Percentiles rank a stretch among this genome's conserved stretches.
Evolutionary conservation across 352 stramenopile genomes (phyloP).

Genomic region (Pythium brachiatum): DNA sequence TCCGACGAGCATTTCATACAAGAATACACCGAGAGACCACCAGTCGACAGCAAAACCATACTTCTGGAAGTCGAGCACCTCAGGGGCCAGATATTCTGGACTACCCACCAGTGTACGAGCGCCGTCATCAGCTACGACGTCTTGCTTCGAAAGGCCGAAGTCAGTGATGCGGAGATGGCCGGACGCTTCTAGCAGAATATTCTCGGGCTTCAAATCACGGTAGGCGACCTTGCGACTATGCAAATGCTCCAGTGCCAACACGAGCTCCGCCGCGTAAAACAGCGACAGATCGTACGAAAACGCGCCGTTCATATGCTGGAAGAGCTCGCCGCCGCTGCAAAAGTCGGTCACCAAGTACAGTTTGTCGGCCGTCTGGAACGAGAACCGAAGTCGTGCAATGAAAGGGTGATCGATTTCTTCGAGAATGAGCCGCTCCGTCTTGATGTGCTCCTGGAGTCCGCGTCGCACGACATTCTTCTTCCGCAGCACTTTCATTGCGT

Average conservation of each 20-base stretch:
- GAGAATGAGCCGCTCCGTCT: constrained; percentile 97
- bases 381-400: constrained; percentile 96
- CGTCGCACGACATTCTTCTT: constrained; percentile 92
- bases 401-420: constrained; percentile 97
- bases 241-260: constrained; percentile 93
- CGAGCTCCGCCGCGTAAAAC: constrained; percentile 97
- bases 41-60: constrained; percentile 89
- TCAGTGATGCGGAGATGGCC: constrained; percentile 97
- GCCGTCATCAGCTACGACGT: constrained; percentile 67
- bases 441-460: constrained; percentile 94
- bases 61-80: constrained; percentile 72
- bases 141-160: constrained; percentile 89
- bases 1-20: constrained; percentile 91
- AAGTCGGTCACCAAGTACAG: constrained; percentile 90
- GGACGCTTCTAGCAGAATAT: constrained; percentile 83
- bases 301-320: constrained; percentile 95
- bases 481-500: constrained; percentile 99
- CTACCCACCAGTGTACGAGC: constrained; percentile 76
- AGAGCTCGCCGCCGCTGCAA: constrained; percentile 95
- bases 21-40: constrained; percentile 90
- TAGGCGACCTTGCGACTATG: constrained; percentile 95
- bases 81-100: constrained; percentile 89
- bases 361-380: constrained; percentile 94
- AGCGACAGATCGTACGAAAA: constrained; percentile 61
- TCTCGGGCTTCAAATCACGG: constrained; percentile 97